A percentile compares a stretch with the other conserved stretches of the same genome.
Evolutionary conservation across 495 filamentous ascomycete species (phyloP).

Genomic region (Talaromyces proteolyticus): DNA sequence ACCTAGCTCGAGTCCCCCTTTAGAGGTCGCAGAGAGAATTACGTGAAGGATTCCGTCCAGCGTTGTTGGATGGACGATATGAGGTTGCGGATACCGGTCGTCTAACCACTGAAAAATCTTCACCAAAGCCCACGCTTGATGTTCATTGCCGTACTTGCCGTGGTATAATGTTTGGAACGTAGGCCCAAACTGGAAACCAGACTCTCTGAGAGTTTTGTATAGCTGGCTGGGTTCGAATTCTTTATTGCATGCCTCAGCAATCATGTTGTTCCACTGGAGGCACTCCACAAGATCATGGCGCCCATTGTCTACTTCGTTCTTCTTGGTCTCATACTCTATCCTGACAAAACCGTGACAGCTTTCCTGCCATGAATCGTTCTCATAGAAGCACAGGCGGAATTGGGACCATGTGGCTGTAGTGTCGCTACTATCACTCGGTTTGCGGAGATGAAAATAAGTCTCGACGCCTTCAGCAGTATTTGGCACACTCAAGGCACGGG

Average conservation of each 20-base stretch:
- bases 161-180: slow-evolving; percentile 5
- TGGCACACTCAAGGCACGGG: too few relatives aligned
- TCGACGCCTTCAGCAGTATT: slow-evolving; percentile 1
- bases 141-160: slow-evolving; percentile 1
- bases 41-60: slow-evolving; percentile 31
- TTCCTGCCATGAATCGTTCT: slow-evolving; percentile 13
- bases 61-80: slow-evolving; percentile 28
- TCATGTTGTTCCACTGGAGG: not conserved
- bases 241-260: not conserved
- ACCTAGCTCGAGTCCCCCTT: slow-evolving; percentile 1
- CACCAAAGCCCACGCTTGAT: slow-evolving; percentile 5
- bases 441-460: slow-evolving; percentile 5
- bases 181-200: slow-evolving; percentile 9
- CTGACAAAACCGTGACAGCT: slow-evolving; percentile 13
- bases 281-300: not conserved
- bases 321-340: slow-evolving; percentile 3
- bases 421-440: too few relatives aligned
- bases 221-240: slow-evolving; percentile 1
- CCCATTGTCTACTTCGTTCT: too few relatives aligned
- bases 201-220: slow-evolving; percentile 1
- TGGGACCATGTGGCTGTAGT: slow-evolving; percentile 9
- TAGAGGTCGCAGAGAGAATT: slow-evolving; percentile 1
- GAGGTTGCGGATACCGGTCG: slow-evolving; percentile 13
- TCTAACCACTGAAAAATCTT: not conserved
- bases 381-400: slow-evolving; percentile 12